These are phyloP conservation scores for Betula pendula DNA, from an alignment of 306 rosid species.

Conservation along the genomic window DNA sequence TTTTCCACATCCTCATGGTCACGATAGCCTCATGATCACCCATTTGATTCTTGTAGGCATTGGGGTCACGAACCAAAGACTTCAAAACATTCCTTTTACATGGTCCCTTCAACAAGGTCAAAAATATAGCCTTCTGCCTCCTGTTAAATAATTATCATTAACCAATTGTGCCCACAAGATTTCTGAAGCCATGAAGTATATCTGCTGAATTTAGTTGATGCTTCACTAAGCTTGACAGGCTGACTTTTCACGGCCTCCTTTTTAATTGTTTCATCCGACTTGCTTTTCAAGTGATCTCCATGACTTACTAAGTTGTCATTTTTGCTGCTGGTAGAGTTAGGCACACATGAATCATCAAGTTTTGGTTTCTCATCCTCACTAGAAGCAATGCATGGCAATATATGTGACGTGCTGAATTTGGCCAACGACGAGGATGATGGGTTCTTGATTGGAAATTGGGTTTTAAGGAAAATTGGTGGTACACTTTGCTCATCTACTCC, in stretches of 20 bases:
- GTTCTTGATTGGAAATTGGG: no score
- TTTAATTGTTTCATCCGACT: background rate
- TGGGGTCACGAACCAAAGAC: no score
- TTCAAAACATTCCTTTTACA: no score
- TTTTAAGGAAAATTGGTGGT: no score
- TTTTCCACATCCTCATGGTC: no score
- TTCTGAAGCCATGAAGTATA: slow-evolving; percentile 73
- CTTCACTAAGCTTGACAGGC: slow-evolving; percentile 28
- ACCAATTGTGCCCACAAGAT: slow-evolving; percentile 84
- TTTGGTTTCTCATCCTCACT: slow-evolving; percentile 25
- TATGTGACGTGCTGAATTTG: slow-evolving; percentile 52
- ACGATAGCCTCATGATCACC: no score
- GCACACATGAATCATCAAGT: slow-evolving; percentile 12
- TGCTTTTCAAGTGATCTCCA: slow-evolving; percentile 1
- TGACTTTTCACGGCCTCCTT: slow-evolving; percentile 30
- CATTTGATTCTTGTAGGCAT: no score
- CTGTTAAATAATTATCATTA: slow-evolving; percentile 26
- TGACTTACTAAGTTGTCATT: slow-evolving; percentile 24
- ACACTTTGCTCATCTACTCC: no score
- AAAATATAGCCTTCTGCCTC: no score
- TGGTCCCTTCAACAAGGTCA: no score
- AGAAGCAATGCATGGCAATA: slow-evolving; percentile 38
- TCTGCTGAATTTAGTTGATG: slow-evolving; percentile 47
- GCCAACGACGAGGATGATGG: no score
- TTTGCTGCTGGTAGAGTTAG: slow-evolving; percentile 25